These are phyloP conservation scores for Myriosclerotinia duriaeana DNA, from an alignment of 2,329 filamentous ascomycete species.

Conservation along the genomic window DNA sequence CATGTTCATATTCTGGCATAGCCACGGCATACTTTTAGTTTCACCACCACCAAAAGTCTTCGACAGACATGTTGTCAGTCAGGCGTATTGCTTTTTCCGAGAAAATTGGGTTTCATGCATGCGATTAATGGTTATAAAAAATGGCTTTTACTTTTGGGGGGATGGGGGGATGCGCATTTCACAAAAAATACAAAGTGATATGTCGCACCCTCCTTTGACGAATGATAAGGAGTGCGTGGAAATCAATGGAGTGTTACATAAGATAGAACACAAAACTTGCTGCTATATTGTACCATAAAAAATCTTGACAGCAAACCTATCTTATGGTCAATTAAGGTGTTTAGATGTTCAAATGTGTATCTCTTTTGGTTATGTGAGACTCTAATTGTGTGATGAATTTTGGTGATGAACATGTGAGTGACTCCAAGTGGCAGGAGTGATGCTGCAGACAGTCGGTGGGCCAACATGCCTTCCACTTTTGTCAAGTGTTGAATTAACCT, in stretches of 20 bases:
- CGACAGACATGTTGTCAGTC: constrained; percentile 26
- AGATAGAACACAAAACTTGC: constrained; percentile 21
- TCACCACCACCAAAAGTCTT: constrained; percentile 30
- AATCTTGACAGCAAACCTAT: constrained; percentile 20
- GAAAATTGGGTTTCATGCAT: constrained; percentile 27
- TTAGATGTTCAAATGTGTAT: not conserved
- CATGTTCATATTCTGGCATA: constrained; percentile 37
- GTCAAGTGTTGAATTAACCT: not conserved
- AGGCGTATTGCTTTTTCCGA: constrained; percentile 31
- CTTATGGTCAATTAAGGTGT: not conserved
- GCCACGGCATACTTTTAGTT: constrained; percentile 27
- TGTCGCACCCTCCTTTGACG: constrained; percentile 5
- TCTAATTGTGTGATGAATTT: not conserved
- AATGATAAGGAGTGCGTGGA: constrained; percentile 13
- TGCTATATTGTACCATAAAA: constrained; percentile 24
- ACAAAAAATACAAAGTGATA: not conserved
- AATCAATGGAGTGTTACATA: not conserved
- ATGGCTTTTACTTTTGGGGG: constrained; percentile 20
- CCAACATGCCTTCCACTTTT: not conserved
- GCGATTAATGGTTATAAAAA: constrained; percentile 33
- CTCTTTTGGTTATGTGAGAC: not conserved
- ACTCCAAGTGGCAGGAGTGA: not conserved
- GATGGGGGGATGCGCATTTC: constrained; percentile 1
- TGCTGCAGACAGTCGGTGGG: not conserved
- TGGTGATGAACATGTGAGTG: not conserved